Evolutionary conservation across 306 rosid genomes (phyloP).

Genomic region (Castanea mollissima): DNA sequence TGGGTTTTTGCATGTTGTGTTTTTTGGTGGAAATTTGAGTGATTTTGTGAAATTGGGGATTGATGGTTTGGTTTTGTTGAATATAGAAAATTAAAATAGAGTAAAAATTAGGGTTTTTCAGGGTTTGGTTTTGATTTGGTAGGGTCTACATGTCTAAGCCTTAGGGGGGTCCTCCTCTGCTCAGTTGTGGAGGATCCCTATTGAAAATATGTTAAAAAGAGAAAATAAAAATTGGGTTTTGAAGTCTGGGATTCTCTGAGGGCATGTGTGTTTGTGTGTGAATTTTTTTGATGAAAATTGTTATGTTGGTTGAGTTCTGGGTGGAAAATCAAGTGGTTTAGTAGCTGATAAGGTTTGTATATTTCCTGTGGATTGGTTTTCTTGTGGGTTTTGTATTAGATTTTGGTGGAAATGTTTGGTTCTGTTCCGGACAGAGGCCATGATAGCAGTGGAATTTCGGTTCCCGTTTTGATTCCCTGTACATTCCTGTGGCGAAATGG

Average conservation of each 20-base stretch:
- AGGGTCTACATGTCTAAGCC: slow-evolving; percentile 51
- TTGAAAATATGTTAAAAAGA: slow-evolving; percentile 13
- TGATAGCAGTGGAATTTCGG: slow-evolving; percentile 45
- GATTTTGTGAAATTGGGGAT: slow-evolving; percentile 20
- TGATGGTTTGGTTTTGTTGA: neutral
- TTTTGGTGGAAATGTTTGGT: slow-evolving; percentile 59
- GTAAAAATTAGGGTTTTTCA: slow-evolving; percentile 7
- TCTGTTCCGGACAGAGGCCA: slow-evolving; percentile 44
- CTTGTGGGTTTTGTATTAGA: slow-evolving; percentile 3
- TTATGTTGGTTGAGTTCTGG: slow-evolving; percentile 9
- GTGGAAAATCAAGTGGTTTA: slow-evolving; percentile 7
- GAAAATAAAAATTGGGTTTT: neutral
- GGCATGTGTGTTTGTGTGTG: neutral
- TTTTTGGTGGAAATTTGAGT: slow-evolving; percentile 26
- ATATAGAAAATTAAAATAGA: too few species aligned
- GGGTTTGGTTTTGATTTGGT: slow-evolving; percentile 21
- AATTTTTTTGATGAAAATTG: slow-evolving; percentile 8
- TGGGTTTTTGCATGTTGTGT: slow-evolving; percentile 25
- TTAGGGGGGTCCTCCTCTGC: slow-evolving; percentile 86
- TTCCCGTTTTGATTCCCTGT: slow-evolving; percentile 53
- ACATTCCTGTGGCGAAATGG: slow-evolving; percentile 77
- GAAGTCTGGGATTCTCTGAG: slow-evolving; percentile 2
- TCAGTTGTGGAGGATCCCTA: slow-evolving; percentile 64
- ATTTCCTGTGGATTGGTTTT: neutral
- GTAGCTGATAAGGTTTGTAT: slow-evolving; percentile 14